Percentiles rank a stretch among this genome's conserved stretches.
These are phyloP conservation scores for Phytopythium boreale DNA, from an alignment of 352 stramenopile genomes.

Conservation along the genomic window DNA sequence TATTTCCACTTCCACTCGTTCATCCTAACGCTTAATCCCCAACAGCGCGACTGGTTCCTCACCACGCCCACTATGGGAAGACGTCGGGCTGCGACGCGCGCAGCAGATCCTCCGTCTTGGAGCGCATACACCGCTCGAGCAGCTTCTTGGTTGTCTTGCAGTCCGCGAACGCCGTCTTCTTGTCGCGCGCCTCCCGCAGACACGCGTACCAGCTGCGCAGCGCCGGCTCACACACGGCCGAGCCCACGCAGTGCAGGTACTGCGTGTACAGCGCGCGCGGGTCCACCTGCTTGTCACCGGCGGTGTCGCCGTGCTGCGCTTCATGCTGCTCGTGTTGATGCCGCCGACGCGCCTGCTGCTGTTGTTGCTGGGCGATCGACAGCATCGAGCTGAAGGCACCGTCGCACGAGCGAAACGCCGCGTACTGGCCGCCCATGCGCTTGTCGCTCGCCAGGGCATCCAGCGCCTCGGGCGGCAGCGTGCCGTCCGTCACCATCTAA, in stretches of 20 bases:
- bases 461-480: constrained; percentile 36
- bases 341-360: neutral
- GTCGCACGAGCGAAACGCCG: constrained; percentile 49
- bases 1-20: neutral
- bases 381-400: constrained; percentile 48
- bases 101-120: constrained; percentile 61
- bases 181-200: constrained; percentile 36
- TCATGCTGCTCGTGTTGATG: neutral
- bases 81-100: constrained; percentile 56
- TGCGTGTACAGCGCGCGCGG: constrained; percentile 52
- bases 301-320: neutral
- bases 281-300: constrained; percentile 1
- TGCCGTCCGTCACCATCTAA: constrained; percentile 43
- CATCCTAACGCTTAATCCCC: neutral
- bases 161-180: constrained; percentile 33
- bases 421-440: constrained; percentile 39
- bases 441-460: constrained; percentile 36
- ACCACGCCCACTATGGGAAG: constrained; percentile 30
- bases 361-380: constrained; percentile 16
- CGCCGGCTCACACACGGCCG: constrained; percentile 43
- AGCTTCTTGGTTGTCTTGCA: constrained; percentile 54
- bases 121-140: constrained; percentile 74
- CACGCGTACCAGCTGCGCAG: constrained; percentile 54
- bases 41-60: neutral
- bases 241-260: constrained; percentile 60